A percentile compares a stretch with the other conserved stretches of the same genome.
phyloP scores from a whole-genome alignment of 2,329 filamentous ascomycete species.

The Elsinoe batatas region DNA sequence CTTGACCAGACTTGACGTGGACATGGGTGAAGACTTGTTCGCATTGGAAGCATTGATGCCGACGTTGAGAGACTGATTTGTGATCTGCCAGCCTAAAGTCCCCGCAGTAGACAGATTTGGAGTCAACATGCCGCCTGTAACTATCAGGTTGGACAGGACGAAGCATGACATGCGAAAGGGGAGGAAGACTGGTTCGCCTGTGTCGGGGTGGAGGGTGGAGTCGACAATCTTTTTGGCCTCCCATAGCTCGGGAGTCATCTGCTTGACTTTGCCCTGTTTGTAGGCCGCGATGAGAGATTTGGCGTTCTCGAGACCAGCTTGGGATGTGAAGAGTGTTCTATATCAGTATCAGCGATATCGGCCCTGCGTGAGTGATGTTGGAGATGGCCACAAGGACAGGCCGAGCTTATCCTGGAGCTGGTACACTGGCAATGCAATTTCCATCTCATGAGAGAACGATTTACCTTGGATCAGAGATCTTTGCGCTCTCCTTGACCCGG shows the following conservation, averaged over 20 bases:
- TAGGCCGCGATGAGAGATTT: slow-evolving; percentile 74
- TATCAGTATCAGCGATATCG: slow-evolving; percentile 6
- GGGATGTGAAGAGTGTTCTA: slow-evolving; percentile 79
- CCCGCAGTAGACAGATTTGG: slow-evolving; percentile 75
- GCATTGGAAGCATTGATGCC: slow-evolving; percentile 96
- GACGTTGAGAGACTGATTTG: slow-evolving; percentile 96
- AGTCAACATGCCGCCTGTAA: slow-evolving; percentile 94
- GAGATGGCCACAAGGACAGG: neutral
- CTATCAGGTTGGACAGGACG: slow-evolving; percentile 83
- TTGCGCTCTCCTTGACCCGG: slow-evolving; percentile 77
- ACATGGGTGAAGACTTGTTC: slow-evolving; percentile 90
- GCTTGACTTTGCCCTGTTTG: slow-evolving; percentile 67
- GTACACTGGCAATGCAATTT: too few species aligned
- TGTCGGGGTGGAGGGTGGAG: slow-evolving; percentile 92
- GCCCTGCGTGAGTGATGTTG: neutral
- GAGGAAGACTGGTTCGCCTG: slow-evolving; percentile 79
- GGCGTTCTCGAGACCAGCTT: slow-evolving; percentile 69
- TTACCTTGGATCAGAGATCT: slow-evolving; percentile 93
- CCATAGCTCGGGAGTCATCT: slow-evolving; percentile 90
- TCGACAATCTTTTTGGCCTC: slow-evolving; percentile 94
- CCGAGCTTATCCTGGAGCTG: too few species aligned
- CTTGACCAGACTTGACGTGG: slow-evolving; percentile 67
- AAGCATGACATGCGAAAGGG: slow-evolving; percentile 98
- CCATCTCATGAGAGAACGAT: slow-evolving; percentile 24
- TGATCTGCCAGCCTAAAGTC: slow-evolving; percentile 86